Evolutionary conservation across 2,329 filamentous ascomycete species (phyloP).

Genomic region (Exophiala calicioides): DNA sequence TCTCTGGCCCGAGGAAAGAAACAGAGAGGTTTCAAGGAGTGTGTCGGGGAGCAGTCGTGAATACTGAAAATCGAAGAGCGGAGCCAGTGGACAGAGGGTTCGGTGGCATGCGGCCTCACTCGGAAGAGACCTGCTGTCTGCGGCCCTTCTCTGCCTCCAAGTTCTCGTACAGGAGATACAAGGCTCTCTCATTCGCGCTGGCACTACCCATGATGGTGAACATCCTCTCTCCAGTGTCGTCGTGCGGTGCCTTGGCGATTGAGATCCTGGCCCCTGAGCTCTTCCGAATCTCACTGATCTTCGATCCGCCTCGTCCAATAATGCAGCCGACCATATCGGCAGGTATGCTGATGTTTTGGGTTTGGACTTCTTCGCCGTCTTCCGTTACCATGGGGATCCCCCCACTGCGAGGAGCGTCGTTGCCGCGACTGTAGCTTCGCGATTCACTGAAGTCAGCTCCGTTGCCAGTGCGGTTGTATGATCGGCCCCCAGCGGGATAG

Average conservation of each 20-base stretch:
- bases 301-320: conserved; percentile 90
- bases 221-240: conserved; percentile 98
- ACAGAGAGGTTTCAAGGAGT: conserved; percentile 20
- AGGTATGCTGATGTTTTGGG: conserved; percentile 98
- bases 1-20: conserved; percentile 12
- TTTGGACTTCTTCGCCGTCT: conserved; percentile 96
- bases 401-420: conserved; percentile 55
- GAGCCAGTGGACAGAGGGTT: conserved; percentile 4
- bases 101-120: conserved; percentile 41
- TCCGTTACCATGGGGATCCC: conserved; percentile 88
- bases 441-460: conserved; percentile 95
- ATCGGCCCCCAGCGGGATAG: conserved; percentile 61
- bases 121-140: conserved; percentile 74
- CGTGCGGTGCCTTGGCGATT: conserved; percentile 94
- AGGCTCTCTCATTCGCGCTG: conserved; percentile 89
- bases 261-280: conserved; percentile 95
- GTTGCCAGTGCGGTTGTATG: conserved; percentile 91
- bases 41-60: conserved; percentile 22
- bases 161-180: conserved; percentile 97
- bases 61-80: conserved; percentile 1
- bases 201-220: conserved; percentile 98
- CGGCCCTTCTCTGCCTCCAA: conserved; percentile 99
- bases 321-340: conserved; percentile 99
- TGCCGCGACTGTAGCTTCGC: conserved; percentile 72
- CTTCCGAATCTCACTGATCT: conserved; percentile 98